These are phyloP conservation scores for Chlamydomonas sp. DNA, from an alignment of 139 green algal genomes.

Conservation along the genomic window DNA sequence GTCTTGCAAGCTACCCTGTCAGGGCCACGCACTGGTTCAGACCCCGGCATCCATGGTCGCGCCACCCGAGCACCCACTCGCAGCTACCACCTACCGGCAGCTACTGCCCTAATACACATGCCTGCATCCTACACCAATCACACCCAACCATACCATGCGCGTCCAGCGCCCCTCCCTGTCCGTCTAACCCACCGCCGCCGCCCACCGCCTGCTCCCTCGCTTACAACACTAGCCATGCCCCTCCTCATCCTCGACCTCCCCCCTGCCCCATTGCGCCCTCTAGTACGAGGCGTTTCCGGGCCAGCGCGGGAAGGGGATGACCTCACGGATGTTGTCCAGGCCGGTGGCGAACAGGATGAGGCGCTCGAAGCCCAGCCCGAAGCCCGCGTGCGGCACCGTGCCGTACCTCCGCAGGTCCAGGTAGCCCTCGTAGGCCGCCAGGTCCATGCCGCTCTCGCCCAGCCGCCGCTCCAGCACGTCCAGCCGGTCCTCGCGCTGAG, in stretches of 20 bases:
- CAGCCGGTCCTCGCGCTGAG: conserved; percentile 88
- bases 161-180: too few relatives aligned
- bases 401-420: conserved; percentile 96
- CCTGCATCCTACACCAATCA: too few relatives aligned
- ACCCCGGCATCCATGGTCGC: too few relatives aligned
- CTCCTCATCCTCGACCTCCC: neutral
- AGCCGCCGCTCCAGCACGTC: conserved; percentile 80
- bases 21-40: too few relatives aligned
- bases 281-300: conserved; percentile 89
- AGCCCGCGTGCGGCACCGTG: conserved; percentile 93
- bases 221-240: too few relatives aligned
- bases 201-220: too few relatives aligned
- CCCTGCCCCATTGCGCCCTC: neutral
- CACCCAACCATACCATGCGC: too few relatives aligned
- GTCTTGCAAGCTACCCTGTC: too few relatives aligned
- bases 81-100: too few relatives aligned
- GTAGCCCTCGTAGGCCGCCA: conserved; percentile 91
- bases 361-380: conserved; percentile 98
- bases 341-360: conserved; percentile 97
- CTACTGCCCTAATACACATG: too few relatives aligned
- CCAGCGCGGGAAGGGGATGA: conserved; percentile 98
- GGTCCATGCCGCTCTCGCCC: conserved; percentile 75
- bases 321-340: conserved; percentile 99
- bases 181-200: neutral
- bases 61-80: too few relatives aligned